phyloP scores from a whole-genome alignment of 169 alveolate genomes.

The Eimeria acervulina region DNA sequence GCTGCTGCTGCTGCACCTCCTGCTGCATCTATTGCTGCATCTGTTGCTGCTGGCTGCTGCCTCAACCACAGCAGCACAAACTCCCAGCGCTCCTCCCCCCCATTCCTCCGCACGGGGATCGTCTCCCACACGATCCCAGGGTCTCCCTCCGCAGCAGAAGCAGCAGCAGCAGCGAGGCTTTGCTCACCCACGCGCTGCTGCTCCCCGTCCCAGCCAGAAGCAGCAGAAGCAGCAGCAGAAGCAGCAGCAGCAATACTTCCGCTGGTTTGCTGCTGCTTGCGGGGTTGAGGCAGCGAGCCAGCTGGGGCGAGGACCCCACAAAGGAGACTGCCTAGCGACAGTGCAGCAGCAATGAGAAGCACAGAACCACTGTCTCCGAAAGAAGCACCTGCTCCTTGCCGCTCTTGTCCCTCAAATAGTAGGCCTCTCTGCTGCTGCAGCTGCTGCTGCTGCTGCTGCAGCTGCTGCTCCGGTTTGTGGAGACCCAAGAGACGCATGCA shows the following conservation, averaged over 20 bases:
- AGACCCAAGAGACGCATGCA: background rate
- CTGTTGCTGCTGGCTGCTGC: background rate
- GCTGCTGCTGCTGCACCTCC: background rate
- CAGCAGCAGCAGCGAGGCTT: background rate
- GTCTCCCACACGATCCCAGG: background rate
- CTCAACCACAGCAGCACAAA: slow-evolving; percentile 52
- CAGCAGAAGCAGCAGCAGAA: background rate
- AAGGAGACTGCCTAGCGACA: slow-evolving; percentile 50
- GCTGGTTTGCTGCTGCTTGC: background rate
- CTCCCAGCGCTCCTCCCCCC: slow-evolving; percentile 22
- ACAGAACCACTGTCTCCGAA: background rate
- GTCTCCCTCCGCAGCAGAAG: background rate
- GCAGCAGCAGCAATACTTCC: background rate
- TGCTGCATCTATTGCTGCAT: background rate
- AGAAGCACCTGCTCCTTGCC: background rate
- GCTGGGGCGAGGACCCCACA: slow-evolving; percentile 43
- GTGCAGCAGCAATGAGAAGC: slow-evolving; percentile 28
- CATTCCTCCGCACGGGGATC: background rate
- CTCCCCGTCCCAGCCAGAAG: background rate
- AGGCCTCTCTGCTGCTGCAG: slow-evolving; percentile 15
- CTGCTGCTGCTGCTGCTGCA: slow-evolving; percentile 38
- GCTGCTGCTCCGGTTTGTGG: slow-evolving; percentile 18
- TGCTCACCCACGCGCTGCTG: background rate
- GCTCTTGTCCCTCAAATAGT: background rate
- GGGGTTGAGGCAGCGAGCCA: background rate